Evolutionary conservation across 2,329 filamentous ascomycete genomes (phyloP).

Genomic region (Sclerotiophoma versabilis): DNA sequence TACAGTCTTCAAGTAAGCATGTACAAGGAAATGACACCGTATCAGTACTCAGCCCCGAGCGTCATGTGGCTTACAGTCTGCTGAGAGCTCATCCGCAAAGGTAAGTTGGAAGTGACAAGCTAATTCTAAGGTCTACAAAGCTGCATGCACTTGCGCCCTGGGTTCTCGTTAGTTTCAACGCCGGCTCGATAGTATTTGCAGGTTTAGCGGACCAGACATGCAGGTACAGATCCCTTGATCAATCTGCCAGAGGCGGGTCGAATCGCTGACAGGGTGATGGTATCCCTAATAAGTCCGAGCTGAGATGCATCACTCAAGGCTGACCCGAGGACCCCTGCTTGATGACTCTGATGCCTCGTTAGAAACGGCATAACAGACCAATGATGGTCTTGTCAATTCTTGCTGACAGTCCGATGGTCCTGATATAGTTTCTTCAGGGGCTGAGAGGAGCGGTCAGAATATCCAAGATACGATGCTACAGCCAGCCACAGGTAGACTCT

Average conservation of each 20-base stretch:
- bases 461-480: constrained; percentile 1
- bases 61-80: not conserved
- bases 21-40: not conserved
- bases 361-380: not conserved
- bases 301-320: constrained; percentile 6
- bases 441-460: not conserved
- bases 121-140: not conserved
- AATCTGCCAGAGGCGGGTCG: not conserved
- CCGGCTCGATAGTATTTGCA: not conserved
- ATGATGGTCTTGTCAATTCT: not conserved
- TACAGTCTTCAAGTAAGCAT: not conserved
- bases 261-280: not conserved
- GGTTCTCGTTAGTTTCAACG: not conserved
- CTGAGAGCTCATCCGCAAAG: too few species aligned
- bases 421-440: not conserved
- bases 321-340: constrained; percentile 5
- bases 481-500: constrained; percentile 1
- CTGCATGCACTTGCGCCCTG: not conserved
- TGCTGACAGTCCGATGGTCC: constrained; percentile 6
- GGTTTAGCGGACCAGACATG: not conserved
- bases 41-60: constrained; percentile 3
- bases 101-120: not conserved
- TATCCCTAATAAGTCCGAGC: not conserved
- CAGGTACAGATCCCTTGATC: not conserved
- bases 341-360: not conserved